phyloP scores from a whole-genome alignment of 179 eudicot genomes.

The Sideroxylon spinosum region DNA sequence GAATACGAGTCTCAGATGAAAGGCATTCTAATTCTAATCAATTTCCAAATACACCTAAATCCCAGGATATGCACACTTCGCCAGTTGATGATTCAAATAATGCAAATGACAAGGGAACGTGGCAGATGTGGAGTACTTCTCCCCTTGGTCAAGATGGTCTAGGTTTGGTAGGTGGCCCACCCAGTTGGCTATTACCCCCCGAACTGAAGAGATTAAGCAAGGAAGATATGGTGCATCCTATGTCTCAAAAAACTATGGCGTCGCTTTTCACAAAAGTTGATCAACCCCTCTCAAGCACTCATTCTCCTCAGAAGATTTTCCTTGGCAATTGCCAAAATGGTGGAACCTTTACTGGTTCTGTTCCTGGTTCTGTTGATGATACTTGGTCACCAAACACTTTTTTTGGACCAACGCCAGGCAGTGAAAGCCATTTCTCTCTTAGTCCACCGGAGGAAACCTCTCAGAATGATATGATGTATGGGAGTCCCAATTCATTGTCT shows the following conservation, averaged over 20 bases:
- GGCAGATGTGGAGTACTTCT: constrained; percentile 93
- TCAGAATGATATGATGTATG: constrained; percentile 45
- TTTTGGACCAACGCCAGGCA: constrained; percentile 36
- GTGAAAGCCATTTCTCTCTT: constrained; percentile 41
- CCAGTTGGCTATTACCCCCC: constrained; percentile 57
- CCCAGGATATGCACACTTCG: constrained; percentile 41
- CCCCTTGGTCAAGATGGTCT: constrained; percentile 79
- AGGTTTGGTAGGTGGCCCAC: constrained; percentile 51
- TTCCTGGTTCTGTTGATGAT: constrained; percentile 48
- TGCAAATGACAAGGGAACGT: constrained; percentile 53
- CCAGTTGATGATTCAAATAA: constrained; percentile 39
- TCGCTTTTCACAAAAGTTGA: constrained; percentile 74
- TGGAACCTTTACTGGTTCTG: constrained; percentile 39
- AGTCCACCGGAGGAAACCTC: constrained; percentile 45
- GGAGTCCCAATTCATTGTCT: constrained; percentile 40
- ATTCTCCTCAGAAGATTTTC: constrained; percentile 40
- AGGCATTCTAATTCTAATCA: constrained; percentile 43
- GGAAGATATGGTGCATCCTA: constrained; percentile 47
- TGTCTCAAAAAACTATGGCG: constrained; percentile 64
- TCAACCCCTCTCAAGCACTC: constrained; percentile 39
- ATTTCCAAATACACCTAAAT: constrained; percentile 48
- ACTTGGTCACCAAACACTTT: constrained; percentile 60
- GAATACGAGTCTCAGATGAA: constrained; percentile 60
- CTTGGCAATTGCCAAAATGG: constrained; percentile 45
- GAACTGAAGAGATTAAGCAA: constrained; percentile 50